Conservation (phyloP, 495 filamentous ascomycete genomes). For the Penicillium riverlandense region DNA sequence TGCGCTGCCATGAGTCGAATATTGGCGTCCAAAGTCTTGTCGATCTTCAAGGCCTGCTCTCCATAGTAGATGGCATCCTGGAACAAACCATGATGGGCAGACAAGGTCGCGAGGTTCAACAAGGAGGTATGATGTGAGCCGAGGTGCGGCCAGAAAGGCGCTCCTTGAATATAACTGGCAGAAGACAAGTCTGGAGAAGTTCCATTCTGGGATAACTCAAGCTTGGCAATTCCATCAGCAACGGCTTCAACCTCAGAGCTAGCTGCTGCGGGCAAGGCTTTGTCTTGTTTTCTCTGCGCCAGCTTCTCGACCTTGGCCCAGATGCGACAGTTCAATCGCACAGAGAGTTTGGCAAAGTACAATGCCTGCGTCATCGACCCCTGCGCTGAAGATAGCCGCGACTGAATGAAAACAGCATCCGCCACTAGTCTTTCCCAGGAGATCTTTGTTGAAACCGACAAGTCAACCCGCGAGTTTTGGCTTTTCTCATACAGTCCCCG, state of each 20-base stretch:
- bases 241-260: constrained; percentile 33
- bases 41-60: constrained; percentile 76
- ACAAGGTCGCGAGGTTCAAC: constrained; percentile 64
- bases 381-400: constrained; percentile 54
- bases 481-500: constrained; percentile 29
- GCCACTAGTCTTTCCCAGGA: constrained; percentile 40
- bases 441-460: constrained; percentile 27
- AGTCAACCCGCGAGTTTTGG: constrained; percentile 17
- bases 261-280: constrained; percentile 8
- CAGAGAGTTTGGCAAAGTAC: constrained; percentile 56
- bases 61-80: constrained; percentile 87
- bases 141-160: constrained; percentile 76
- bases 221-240: constrained; percentile 35
- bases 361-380: constrained; percentile 60
- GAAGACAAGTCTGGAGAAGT: constrained; percentile 14
- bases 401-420: constrained; percentile 52
- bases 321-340: constrained; percentile 58
- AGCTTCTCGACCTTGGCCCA: constrained; percentile 62
- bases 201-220: constrained; percentile 28
- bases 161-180: constrained; percentile 40
- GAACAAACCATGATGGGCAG: constrained; percentile 76
- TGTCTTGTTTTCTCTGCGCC: constrained; percentile 29
- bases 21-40: constrained; percentile 56
- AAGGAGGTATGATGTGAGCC: constrained; percentile 62
- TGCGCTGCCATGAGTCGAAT: constrained; percentile 44